Base-by-base conservation (phyloP, 495 filamentous ascomycete species). In the Articulospora tetracladia region DNA sequence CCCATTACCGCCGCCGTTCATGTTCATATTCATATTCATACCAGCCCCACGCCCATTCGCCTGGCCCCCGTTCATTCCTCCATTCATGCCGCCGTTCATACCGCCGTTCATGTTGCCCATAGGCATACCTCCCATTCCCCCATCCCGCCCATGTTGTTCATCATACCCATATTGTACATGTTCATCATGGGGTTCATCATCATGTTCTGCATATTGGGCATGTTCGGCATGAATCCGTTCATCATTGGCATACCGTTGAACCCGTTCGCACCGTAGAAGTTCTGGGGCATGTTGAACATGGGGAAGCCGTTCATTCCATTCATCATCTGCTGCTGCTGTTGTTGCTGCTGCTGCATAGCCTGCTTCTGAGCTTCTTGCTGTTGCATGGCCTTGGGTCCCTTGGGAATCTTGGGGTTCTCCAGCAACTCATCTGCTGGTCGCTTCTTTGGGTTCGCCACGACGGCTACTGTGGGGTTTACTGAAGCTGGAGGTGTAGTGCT, bases 401-500 rank as follows among this genome's bases (percentile, higher is more conserved):
- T 84, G 32, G 85, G 81, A 53, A 83, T 82, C 67, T 84, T 86
- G 32, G 83, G 78, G 65, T 86, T 88, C 47, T 80, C 77, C 24
- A 87, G 73, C 1, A 85, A 74, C 44, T 91, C 87, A 46, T 96
- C 89, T 34, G 92, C 92, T 12, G 87, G 80, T 17, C 94, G 85
- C 76, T 97, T 97, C 74, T 87, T 93, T 19, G 79, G 76, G 44
- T 72, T 62, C 17, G 61, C 44, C 19, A 36, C 39, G 48, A 23
- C 7, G 17, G 22, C 25, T 51, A 22, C 30, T 11, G 22, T 32
- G 20, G 23, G 19, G 17, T 61, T 61, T 34, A 57, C 32, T 23
- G 48, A 59, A 2, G 55, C 61, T 11, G 58, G 24, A 36, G 58
- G 60, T 39, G 65, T 58, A 25, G 50, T 55, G 20, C 59, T 56